phyloP scores from a whole-genome alignment of 2,329 filamentous ascomycete species.

The Periglandula ipomoeae region DNA sequence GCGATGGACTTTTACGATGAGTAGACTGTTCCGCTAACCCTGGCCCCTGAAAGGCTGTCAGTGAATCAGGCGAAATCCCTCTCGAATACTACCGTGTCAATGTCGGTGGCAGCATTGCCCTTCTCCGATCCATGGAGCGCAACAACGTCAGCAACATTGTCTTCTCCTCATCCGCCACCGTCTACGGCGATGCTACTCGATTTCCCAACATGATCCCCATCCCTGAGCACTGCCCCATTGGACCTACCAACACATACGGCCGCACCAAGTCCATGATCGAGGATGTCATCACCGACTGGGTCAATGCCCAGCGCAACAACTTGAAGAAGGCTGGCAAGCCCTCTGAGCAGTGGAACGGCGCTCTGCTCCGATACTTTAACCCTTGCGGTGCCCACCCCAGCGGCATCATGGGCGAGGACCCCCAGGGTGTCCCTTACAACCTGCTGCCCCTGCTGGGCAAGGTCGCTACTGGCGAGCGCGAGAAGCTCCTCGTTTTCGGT shows the following conservation, averaged over 20 bases:
- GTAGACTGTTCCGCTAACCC: no score
- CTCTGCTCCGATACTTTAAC: conserved; percentile 95
- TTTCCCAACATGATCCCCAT: conserved; percentile 99
- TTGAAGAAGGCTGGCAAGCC: conserved; percentile 70
- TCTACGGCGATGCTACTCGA: conserved; percentile 95
- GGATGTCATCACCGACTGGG: conserved; percentile 80
- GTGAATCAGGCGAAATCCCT: conserved; percentile 87
- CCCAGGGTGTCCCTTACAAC: conserved; percentile 92
- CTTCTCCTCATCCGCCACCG: conserved; percentile 95
- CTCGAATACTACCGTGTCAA: conserved; percentile 98
- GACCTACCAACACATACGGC: conserved; percentile 95
- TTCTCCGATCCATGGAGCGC: conserved; percentile 78
- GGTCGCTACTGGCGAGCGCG: conserved; percentile 88
- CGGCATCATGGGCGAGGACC: conserved; percentile 97
- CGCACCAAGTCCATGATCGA: conserved; percentile 93
- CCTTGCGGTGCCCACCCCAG: conserved; percentile 89
- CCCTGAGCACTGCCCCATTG: conserved; percentile 90
- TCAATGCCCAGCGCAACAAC: conserved; percentile 79
- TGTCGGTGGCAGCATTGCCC: conserved; percentile 81
- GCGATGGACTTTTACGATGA: no score
- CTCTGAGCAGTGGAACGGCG: conserved; percentile 81
- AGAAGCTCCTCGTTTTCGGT: conserved; percentile 91
- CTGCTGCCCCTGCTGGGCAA: conserved; percentile 88
- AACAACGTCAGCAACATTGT: conserved; percentile 95
- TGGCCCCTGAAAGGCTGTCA: conserved; percentile 60